Percentiles rank a stretch among this genome's conserved stretches.
Conservation (phyloP, 345 rosid species). For the Populus davidiana region DNA sequence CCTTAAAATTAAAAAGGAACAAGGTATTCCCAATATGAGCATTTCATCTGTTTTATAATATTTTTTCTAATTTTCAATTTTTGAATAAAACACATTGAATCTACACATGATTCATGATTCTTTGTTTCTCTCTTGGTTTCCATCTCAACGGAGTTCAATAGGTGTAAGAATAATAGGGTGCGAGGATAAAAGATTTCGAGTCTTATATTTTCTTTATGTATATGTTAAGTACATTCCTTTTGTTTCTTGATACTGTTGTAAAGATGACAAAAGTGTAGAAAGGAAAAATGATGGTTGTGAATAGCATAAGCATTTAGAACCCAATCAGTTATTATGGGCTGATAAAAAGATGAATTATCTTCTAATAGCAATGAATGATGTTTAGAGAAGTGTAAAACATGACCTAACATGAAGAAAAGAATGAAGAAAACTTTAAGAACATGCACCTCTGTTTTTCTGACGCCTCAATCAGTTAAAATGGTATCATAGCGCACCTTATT, state of each 20-base stretch:
- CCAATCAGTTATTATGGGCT: not conserved
- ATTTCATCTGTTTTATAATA: not conserved
- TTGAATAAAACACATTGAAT: not conserved
- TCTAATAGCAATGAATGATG: not conserved
- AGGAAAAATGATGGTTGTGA: not conserved
- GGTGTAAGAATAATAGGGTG: not conserved
- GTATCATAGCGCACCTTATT: not conserved
- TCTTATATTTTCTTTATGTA: no score
- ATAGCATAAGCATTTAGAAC: not conserved
- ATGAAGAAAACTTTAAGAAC: not conserved
- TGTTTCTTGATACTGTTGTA: not conserved
- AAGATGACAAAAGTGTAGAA: not conserved
- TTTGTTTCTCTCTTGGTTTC: not conserved
- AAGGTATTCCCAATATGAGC: conserved; percentile 44
- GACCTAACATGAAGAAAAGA: not conserved
- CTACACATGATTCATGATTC: not conserved
- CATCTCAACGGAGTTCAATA: not conserved
- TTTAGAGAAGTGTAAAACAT: not conserved
- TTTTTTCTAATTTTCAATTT: not conserved
- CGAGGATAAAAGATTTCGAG: not conserved
- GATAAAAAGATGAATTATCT: not conserved
- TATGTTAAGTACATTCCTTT: not conserved
- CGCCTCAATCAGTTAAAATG: not conserved
- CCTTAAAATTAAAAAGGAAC: conserved; percentile 66
- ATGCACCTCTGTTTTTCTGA: not conserved